These are phyloP conservation scores for Oemleria cerasiformis DNA, from an alignment of 306 rosid genomes.

Conservation along the genomic window DNA sequence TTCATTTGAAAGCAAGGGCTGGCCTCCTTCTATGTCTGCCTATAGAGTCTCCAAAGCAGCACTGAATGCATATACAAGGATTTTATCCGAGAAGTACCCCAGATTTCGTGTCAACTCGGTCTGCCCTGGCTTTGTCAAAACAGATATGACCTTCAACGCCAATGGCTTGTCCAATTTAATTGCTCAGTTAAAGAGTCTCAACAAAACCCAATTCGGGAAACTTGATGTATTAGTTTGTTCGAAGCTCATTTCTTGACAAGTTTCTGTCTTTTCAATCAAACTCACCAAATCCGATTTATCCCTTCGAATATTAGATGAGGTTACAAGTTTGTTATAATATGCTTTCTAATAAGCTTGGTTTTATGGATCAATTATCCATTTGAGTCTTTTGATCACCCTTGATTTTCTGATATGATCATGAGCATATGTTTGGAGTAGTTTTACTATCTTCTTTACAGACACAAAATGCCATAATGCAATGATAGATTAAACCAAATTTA, in stretches of 20 bases:
- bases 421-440: too few relatives aligned
- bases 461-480: too few relatives aligned
- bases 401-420: too few relatives aligned
- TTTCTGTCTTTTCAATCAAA: not conserved
- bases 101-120: constrained; percentile 37
- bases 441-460: too few relatives aligned
- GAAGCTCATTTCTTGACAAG: not conserved
- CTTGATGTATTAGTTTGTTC: constrained; percentile 33
- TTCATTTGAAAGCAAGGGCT: constrained; percentile 37
- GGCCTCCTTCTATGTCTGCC: constrained; percentile 33
- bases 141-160: constrained; percentile 24
- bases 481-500: too few relatives aligned
- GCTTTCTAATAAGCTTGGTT: too few relatives aligned
- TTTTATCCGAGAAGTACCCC: constrained; percentile 42
- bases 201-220: constrained; percentile 28
- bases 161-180: too few relatives aligned
- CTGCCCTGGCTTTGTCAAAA: constrained; percentile 49
- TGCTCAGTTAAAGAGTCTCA: constrained; percentile 17
- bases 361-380: too few relatives aligned
- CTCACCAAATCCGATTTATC: not conserved
- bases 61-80: constrained; percentile 45
- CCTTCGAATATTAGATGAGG: not conserved
- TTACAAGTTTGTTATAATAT: too few relatives aligned
- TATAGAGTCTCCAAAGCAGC: constrained; percentile 47
- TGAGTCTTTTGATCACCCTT: too few relatives aligned